These are phyloP conservation scores for Priceomyces haplophilus DNA, from an alignment of 805 yeast species.

Conservation along the genomic window DNA sequence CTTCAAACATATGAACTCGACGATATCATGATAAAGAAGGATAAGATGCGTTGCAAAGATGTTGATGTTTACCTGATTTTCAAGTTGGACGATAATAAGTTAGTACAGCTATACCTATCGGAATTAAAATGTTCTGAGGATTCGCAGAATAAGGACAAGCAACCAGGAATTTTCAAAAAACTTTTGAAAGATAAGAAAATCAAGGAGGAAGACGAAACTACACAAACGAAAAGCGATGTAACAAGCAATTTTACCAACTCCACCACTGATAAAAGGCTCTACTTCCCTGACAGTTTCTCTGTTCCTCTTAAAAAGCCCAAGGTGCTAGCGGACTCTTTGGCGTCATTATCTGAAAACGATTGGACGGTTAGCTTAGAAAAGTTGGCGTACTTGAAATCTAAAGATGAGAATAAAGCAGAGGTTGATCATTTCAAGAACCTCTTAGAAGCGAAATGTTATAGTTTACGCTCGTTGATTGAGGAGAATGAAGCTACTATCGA, in stretches of 20 bases:
- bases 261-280: constrained; percentile 8
- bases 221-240: constrained; percentile 7
- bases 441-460: constrained; percentile 73
- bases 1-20: constrained; percentile 26
- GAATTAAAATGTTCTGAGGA: constrained; percentile 40
- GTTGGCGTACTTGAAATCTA: constrained; percentile 49
- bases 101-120: constrained; percentile 46
- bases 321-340: constrained; percentile 43
- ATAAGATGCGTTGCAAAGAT: constrained; percentile 40
- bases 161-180: constrained; percentile 23
- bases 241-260: constrained; percentile 16
- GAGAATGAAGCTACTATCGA: constrained; percentile 50
- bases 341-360: constrained; percentile 34
- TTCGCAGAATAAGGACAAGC: constrained; percentile 7
- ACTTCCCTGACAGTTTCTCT: constrained; percentile 7
- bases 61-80: constrained; percentile 40
- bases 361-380: constrained; percentile 46
- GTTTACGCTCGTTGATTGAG: constrained; percentile 57
- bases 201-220: constrained; percentile 15
- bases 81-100: constrained; percentile 45
- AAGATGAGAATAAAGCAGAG: constrained; percentile 53
- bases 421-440: constrained; percentile 61
- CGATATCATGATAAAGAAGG: constrained; percentile 23
- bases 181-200: constrained; percentile 21
- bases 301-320: constrained; percentile 35